Base-by-base conservation (phyloP, 768 basidiomycete species). In the Suillus sp. region DNA sequence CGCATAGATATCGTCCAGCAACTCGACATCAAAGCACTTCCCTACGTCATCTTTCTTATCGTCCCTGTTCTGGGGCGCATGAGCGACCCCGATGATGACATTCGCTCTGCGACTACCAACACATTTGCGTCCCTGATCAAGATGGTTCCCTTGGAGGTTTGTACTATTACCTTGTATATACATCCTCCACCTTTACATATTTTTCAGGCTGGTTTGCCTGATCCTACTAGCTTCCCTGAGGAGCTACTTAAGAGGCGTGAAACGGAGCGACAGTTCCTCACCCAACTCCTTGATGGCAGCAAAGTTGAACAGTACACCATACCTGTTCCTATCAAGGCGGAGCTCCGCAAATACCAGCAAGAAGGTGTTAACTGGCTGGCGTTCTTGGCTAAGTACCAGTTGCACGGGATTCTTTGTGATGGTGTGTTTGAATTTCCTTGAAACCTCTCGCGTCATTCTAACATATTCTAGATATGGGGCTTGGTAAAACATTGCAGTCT, bases 341-440 rank as follows among this genome's bases (percentile, higher is more conserved):
- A 98, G 68, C 80, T 99, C 55, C 90, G 97, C 64, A 94, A 95
- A 73, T 99, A 99, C 74, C 97, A 99, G 76, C 93, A 94, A 77
- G 97, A 99, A 62, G 97, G 97, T 38, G 93, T 99, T 67, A 99
- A 94, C 73, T 99, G 97, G 97, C 82, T 99, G 20, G 97, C 97
- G 1, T 99, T 99, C 81, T 82, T 99, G 42, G 93, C 95, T 22
- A 98, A 97, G 74, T 99, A 97, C 74, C 97, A 99, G 70, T 78
- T 99, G 2, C 97, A 99, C 72, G 97, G 97, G 16, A 93, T 99
- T 69, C 87, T 99, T 34, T 99, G 97, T 72, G 97, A 99, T 71
- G 97, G 96, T 95, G 69, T 66, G 85, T 73, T 37, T 51, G 16
- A 34, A 43, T 3, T 30, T 45, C 34, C 32, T 59, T 9, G 20